Conservation (phyloP, 371 early-diverging fungal genomes). For the Mortierella sp. region DNA sequence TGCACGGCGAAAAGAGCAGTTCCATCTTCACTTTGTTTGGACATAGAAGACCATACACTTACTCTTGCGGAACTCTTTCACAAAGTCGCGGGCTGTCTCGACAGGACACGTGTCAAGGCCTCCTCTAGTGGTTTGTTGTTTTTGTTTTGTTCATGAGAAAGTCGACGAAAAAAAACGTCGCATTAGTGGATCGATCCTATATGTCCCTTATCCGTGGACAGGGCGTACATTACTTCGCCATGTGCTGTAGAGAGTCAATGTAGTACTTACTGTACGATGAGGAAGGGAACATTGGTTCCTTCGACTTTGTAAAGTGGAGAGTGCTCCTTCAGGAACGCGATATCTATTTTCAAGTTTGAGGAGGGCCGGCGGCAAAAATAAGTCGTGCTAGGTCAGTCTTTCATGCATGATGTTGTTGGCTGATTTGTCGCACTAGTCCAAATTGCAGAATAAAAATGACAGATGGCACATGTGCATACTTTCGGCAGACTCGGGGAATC, state of each 20-base stretch:
- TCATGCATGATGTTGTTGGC: neutral
- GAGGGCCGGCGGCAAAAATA: neutral
- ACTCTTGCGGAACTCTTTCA: slow-evolving; percentile 41
- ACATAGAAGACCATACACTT: neutral
- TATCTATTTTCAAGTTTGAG: slow-evolving; percentile 27
- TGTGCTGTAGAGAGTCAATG: neutral
- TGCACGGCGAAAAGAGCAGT: neutral
- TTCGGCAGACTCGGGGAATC: slow-evolving; percentile 32
- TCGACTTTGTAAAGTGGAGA: slow-evolving; percentile 60
- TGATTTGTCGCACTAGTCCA: neutral
- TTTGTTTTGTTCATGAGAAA: neutral
- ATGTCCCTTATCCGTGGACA: neutral
- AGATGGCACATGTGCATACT: slow-evolving; percentile 23
- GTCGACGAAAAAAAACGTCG: neutral
- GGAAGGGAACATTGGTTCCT: slow-evolving; percentile 47
- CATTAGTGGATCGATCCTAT: neutral
- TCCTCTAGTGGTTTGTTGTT: slow-evolving; percentile 26
- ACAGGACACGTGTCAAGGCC: slow-evolving; percentile 46
- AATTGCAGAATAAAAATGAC: neutral
- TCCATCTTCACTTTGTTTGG: too few species aligned
- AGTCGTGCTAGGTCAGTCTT: too few species aligned
- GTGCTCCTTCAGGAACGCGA: slow-evolving; percentile 61
- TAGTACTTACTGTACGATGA: slow-evolving; percentile 51
- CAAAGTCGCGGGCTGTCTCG: slow-evolving; percentile 49
- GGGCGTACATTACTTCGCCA: neutral